Evolutionary conservation across 2,329 filamentous ascomycete species (phyloP), one percentile per base, ranked within the genome.

Genomic region (Helminthosporium solani): DNA sequence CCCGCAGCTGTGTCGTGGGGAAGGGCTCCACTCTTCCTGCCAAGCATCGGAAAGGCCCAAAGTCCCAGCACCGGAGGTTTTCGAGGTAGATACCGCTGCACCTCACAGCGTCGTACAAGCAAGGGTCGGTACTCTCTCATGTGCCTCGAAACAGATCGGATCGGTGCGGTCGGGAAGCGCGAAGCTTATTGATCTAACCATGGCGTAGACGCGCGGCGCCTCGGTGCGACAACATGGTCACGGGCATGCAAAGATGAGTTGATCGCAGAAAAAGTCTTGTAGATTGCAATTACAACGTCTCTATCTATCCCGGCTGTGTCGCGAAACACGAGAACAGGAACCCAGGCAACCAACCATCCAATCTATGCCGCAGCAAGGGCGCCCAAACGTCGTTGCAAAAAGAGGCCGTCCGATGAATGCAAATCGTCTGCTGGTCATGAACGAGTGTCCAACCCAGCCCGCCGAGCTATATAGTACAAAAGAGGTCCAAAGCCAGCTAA

Each of bases 401-500:
- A 54, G 50, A 55, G 61, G 54, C 61, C 64, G 57, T 67, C 60
- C 50, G 51, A 44, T 53, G 57, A 66, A 66, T 59, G 56, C 60
- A 61, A 64, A 51, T 60, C 59, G 57, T 58, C 58, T 55, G 54
- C 49, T 63, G 56, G 52, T 62, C 58, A 50, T 62, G 57, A 58
- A 60, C 55, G 53, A 42, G 42, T 46, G 53, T 58, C 49, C 53
- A 52, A 61, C 46, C 51, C 57, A 64, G 57, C 54, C 57, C 56
- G 56, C 57, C 60, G 56, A 63, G 57, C 60, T 64, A 64, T 65
- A 54, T 58, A 57, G 49, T 46, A 54, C 57, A 62, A 64, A 67
- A 58, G 61, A 56, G 55, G 57, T 46, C 60, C 64, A 54, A 23
- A 54, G 58, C 56, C 61, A 41, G 23, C 45, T 34, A 42, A 44